Conservation (phyloP, 805 yeast genomes). For the Yamadazyma insecticola region DNA sequence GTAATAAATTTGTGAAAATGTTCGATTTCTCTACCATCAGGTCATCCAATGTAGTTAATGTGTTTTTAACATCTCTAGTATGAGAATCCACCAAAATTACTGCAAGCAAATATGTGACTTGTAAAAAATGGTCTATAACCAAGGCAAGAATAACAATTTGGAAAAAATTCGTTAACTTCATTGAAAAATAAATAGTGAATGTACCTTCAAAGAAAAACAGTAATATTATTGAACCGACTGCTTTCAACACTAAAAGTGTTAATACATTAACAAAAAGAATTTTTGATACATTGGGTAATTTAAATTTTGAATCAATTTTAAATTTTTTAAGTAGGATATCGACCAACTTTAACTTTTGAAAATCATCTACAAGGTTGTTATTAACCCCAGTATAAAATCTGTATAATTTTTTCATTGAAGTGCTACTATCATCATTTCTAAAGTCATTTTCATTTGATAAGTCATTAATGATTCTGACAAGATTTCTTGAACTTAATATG, state of each 20-base stretch:
- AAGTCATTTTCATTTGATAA: constrained; percentile 20
- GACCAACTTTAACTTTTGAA: constrained; percentile 6
- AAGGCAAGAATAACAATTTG: constrained; percentile 36
- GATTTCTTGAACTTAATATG: constrained; percentile 25
- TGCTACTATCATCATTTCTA: constrained; percentile 7
- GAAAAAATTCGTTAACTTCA: constrained; percentile 9
- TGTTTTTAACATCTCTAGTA: constrained; percentile 56
- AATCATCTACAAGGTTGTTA: constrained; percentile 9
- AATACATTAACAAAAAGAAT: constrained; percentile 16
- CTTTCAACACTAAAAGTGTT: constrained; percentile 10
- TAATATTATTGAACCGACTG: constrained; percentile 7
- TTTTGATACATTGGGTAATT: constrained; percentile 21
- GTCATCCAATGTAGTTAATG: constrained; percentile 19
- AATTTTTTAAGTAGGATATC: neutral
- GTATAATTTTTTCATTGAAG: constrained; percentile 17
- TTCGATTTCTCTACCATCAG: constrained; percentile 5
- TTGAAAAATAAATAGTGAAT: constrained; percentile 8
- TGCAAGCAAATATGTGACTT: constrained; percentile 59
- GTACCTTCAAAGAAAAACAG: constrained; percentile 11
- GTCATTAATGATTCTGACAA: constrained; percentile 23
- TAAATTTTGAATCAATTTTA: constrained; percentile 2
- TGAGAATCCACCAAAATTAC: constrained; percentile 65
- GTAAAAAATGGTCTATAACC: constrained; percentile 56
- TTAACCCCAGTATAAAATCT: constrained; percentile 25
- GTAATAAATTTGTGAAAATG: too few species aligned